These are phyloP conservation scores for Prasinococcaceae sp. DNA, from an alignment of 139 green algal species.

Conservation along the genomic window DNA sequence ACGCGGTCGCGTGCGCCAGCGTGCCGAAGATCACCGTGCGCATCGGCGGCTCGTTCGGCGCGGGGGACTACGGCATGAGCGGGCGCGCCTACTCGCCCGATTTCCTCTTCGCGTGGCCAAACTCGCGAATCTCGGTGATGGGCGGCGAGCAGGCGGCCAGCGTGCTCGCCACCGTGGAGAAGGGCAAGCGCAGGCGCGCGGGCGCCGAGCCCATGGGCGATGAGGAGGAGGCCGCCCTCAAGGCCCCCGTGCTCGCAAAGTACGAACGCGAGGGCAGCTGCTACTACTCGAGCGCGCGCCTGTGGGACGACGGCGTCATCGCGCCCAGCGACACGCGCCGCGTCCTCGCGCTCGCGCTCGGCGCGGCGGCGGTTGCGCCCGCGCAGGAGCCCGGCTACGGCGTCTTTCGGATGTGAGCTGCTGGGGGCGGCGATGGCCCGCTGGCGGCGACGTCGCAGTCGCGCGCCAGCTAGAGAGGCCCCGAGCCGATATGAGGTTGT, in stretches of 20 bases:
- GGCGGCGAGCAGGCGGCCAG: slow-evolving; percentile 53
- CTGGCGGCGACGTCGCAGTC: too few species aligned
- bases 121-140: slow-evolving; percentile 83
- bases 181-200: slow-evolving; percentile 50
- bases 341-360: slow-evolving; percentile 58
- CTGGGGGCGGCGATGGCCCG: too few species aligned
- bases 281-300: slow-evolving; percentile 53
- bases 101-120: slow-evolving; percentile 93
- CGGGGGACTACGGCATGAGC: slow-evolving; percentile 96
- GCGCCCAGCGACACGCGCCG: slow-evolving; percentile 62
- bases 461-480: too few species aligned
- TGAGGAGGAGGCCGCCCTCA: slow-evolving; percentile 60
- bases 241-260: slow-evolving; percentile 30
- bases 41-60: slow-evolving; percentile 70
- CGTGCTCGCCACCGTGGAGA: slow-evolving; percentile 46
- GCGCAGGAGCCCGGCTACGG: slow-evolving; percentile 13
- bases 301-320: slow-evolving; percentile 91
- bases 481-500: too few species aligned
- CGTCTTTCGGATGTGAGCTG: slow-evolving; percentile 37
- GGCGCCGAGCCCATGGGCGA: slow-evolving; percentile 33
- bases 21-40: slow-evolving; percentile 77
- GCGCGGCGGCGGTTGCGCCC: slow-evolving; percentile 30
- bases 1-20: slow-evolving; percentile 47
- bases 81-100: slow-evolving; percentile 74
- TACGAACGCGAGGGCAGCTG: slow-evolving; percentile 67